These are phyloP conservation scores for Rhodotorula paludigena DNA, from an alignment of 768 basidiomycete genomes.

Conservation along the genomic window DNA sequence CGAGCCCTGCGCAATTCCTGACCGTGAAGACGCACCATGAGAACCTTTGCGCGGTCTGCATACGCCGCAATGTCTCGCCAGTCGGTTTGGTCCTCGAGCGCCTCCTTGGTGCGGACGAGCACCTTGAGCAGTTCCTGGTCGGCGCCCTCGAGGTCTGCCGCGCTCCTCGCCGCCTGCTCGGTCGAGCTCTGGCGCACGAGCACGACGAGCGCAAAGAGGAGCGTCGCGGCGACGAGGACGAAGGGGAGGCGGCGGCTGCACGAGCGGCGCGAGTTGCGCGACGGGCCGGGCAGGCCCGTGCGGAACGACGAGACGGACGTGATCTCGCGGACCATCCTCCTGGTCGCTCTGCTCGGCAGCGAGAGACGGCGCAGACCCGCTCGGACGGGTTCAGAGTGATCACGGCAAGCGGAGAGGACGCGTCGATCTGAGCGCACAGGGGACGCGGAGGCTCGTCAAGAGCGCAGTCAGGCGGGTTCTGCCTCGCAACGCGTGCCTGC, in stretches of 20 bases:
- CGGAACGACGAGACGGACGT: constrained; percentile 6
- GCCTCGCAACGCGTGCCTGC: no score
- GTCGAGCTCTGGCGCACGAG: background rate
- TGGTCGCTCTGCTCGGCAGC: no score
- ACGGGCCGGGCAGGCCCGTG: background rate
- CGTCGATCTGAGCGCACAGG: no score
- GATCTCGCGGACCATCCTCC: constrained; percentile 4
- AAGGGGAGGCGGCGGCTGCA: constrained; percentile 8
- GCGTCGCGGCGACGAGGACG: background rate
- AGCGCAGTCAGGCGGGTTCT: no score
- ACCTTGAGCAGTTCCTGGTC: constrained; percentile 23
- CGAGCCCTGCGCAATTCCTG: no score
- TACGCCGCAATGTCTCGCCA: constrained; percentile 8
- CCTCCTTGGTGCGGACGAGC: constrained; percentile 29
- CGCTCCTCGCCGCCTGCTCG: background rate
- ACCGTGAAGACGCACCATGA: constrained; percentile 10
- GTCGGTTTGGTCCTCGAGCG: constrained; percentile 12
- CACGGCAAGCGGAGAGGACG: background rate
- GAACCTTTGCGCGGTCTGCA: constrained; percentile 21
- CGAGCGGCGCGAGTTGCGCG: background rate
- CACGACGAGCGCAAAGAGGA: constrained; percentile 8
- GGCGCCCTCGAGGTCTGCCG: constrained; percentile 4
- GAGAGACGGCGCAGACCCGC: no score
- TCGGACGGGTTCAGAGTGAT: no score
- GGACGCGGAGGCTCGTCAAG: no score